Conservation (phyloP, 495 filamentous ascomycete genomes). For the Penicillium argentinense region DNA sequence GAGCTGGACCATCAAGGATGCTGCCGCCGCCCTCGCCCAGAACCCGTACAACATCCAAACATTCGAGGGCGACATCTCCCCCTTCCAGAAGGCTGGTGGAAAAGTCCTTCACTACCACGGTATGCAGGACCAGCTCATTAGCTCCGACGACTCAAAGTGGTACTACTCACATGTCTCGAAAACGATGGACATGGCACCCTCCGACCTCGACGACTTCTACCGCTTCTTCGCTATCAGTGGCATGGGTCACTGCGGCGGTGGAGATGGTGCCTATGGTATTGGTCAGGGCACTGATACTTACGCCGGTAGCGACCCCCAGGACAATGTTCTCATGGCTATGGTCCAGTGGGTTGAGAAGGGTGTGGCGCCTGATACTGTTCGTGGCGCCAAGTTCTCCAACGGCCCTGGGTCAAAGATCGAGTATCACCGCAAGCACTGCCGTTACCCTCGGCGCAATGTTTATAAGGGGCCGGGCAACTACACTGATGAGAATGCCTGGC, state of each 20-base stretch:
- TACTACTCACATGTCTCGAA: constrained; percentile 46
- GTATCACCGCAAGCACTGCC: constrained; percentile 42
- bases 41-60: constrained; percentile 52
- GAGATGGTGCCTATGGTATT: constrained; percentile 53
- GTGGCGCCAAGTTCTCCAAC: constrained; percentile 50
- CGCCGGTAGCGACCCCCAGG: constrained; percentile 29
- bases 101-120: constrained; percentile 55
- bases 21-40: constrained; percentile 19
- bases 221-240: constrained; percentile 61
- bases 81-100: constrained; percentile 36
- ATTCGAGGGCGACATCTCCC: constrained; percentile 47
- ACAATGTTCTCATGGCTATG: constrained; percentile 55
- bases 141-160: constrained; percentile 40
- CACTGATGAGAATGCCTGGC: constrained; percentile 41
- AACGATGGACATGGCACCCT: constrained; percentile 40
- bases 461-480: constrained; percentile 38
- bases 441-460: constrained; percentile 37
- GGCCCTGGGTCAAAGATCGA: constrained; percentile 25
- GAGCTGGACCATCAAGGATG: constrained; percentile 35
- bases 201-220: constrained; percentile 55
- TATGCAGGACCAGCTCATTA: constrained; percentile 45
- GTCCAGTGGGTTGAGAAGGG: constrained; percentile 63
- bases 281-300: constrained; percentile 41
- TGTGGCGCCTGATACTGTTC: constrained; percentile 51
- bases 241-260: constrained; percentile 52